Conservation (phyloP, 495 filamentous ascomycete species). For the Aspergillus olivimuriae region DNA sequence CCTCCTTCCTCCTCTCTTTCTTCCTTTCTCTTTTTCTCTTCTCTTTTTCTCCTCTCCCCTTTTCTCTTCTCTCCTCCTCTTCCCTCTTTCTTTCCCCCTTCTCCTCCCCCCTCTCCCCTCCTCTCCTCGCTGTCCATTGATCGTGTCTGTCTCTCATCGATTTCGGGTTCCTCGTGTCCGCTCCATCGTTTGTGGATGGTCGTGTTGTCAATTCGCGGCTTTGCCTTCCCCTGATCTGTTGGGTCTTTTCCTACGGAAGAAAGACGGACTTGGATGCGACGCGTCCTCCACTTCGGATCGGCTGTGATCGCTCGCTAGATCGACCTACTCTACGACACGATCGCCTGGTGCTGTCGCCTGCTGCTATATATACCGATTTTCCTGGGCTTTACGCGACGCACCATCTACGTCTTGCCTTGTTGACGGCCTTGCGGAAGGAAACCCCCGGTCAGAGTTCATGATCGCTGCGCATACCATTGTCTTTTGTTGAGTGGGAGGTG, state of each 20-base stretch:
- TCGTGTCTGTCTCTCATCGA: not conserved
- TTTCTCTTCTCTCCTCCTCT: conserved; percentile 1
- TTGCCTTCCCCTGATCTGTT: not conserved
- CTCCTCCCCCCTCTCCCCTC: not conserved
- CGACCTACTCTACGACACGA: too few species aligned
- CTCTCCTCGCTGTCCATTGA: not conserved
- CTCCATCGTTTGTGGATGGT: conserved; percentile 1
- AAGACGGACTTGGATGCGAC: conserved; percentile 8
- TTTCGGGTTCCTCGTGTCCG: not conserved
- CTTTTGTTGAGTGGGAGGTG: not conserved
- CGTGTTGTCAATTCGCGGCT: not conserved
- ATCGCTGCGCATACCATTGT: not conserved
- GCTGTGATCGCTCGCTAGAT: not conserved
- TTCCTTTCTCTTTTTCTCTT: conserved; percentile 2
- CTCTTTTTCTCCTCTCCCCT: not conserved
- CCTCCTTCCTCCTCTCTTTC: too few species aligned
- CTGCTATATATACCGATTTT: conserved; percentile 5
- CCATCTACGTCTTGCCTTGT: not conserved
- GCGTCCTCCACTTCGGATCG: conserved; percentile 1
- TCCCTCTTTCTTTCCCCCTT: not conserved
- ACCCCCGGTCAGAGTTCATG: not conserved
- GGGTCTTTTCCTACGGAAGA: not conserved
- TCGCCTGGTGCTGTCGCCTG: not conserved
- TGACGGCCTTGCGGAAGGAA: conserved; percentile 5
- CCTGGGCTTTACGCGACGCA: not conserved